A percentile compares a stretch with the other conserved stretches of the same genome.
These are phyloP conservation scores for Alnus rubra DNA, from an alignment of 306 rosid genomes.

Conservation along the genomic window DNA sequence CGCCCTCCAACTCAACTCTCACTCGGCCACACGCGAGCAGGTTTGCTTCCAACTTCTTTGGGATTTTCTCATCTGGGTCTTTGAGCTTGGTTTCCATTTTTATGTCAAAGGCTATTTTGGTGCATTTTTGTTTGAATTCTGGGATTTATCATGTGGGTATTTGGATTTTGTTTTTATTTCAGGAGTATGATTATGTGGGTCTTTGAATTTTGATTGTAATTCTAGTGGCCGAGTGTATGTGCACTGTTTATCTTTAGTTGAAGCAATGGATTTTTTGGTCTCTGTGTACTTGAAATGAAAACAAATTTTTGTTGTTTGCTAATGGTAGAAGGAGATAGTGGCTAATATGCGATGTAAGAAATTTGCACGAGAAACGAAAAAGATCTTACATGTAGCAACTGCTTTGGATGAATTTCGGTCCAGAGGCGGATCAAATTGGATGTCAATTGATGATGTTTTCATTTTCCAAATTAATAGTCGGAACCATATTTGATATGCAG, in stretches of 20 bases:
- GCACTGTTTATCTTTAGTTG: not conserved
- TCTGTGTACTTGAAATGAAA: not conserved
- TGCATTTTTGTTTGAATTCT: not conserved
- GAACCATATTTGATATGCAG: constrained; percentile 32
- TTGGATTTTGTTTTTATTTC: not conserved
- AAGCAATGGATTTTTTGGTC: not conserved
- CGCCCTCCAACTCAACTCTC: constrained; percentile 58
- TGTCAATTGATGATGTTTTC: not conserved
- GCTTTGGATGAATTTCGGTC: not conserved
- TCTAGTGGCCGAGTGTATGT: not conserved
- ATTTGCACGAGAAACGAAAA: not conserved
- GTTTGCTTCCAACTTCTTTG: constrained; percentile 24
- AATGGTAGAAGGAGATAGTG: not conserved
- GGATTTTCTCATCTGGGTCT: constrained; percentile 14
- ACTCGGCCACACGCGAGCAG: constrained; percentile 73
- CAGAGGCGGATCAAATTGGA: not conserved
- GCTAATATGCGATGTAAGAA: not conserved
- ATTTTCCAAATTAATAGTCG: not conserved
- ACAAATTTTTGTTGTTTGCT: not conserved
- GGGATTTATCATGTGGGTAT: not conserved
- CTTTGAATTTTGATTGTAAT: not conserved
- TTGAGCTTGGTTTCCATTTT: not conserved
- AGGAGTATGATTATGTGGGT: not conserved
- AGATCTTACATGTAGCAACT: not conserved
- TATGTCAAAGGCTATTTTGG: not conserved